Base-by-base conservation (phyloP, 495 filamentous ascomycete genomes). In the Filosporella fistucella region DNA sequence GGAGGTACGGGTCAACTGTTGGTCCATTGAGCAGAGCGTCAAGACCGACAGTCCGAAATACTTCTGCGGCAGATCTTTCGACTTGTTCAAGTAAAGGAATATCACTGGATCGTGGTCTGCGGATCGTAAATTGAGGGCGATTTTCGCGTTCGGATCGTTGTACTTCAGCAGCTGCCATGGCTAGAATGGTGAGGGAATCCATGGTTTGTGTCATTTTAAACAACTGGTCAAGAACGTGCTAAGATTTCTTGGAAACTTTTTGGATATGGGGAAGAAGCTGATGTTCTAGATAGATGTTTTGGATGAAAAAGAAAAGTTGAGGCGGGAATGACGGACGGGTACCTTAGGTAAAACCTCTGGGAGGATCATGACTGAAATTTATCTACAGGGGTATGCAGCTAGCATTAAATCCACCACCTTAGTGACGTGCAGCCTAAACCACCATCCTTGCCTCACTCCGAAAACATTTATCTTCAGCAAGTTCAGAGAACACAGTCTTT, bases 41-140 rank as follows among this genome's bases (percentile, higher is more conserved):
- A 14, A 58, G 42, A 18, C 41, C 32, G 9, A 54, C 54, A 12
- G 42, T 49, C 37, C 50, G 45, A 36, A 57, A 60, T 24, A 51
- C 25, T 25, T 60, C 47, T 14, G 50, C 54, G 17, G 57, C 57
- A 29, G 57, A 60, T 24, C 50, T 40, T 41, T 60, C 57, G 30
- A 60, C 57, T 1, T 40, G 35, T 29, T 42, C 57, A 11, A 60
- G 47, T 3, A 48, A 17, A 46, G 57, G 49, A 12, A 60, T 51
- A 45, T 60, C 57, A 23, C 45, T 29, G 28, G 28, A 37, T 48
- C 34, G 47, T 2, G 53, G 43, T 30, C 25, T 46, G 23, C 57
- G 57, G n/a, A 60, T 54, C 10, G 17, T 48, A 25, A 57, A 52
- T 25, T 48, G 24, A 14, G 42, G 32, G 22, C 35, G 20, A 34